Conservation (phyloP, 345 rosid genomes). For the Sonneratia caseolaris region DNA sequence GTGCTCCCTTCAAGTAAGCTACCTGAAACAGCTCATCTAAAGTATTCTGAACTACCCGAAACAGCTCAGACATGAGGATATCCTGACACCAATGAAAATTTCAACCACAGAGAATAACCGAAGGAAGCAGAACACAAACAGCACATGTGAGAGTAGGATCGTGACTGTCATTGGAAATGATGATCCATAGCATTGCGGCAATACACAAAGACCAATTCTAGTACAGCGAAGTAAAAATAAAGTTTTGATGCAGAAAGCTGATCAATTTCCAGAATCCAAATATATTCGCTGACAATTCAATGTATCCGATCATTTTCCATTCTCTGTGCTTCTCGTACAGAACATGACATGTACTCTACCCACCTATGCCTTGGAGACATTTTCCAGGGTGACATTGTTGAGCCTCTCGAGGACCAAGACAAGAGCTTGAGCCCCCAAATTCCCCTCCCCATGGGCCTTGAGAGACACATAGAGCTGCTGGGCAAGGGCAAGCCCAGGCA, state of each 20-base stretch:
- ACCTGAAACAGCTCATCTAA: no score
- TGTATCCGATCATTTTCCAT: not conserved
- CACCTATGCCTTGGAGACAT: not conserved
- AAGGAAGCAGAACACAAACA: no score
- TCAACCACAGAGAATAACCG: no score
- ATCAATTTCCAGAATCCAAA: not conserved
- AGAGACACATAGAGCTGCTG: slow-evolving; percentile 89
- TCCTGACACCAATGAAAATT: no score
- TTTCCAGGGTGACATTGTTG: slow-evolving; percentile 46
- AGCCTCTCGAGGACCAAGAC: slow-evolving; percentile 80
- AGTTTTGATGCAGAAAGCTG: not conserved
- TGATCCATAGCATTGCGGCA: slow-evolving; percentile 11
- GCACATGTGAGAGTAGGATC: no score
- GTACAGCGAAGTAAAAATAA: not conserved
- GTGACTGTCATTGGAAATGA: slow-evolving; percentile 4
- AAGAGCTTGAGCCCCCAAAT: slow-evolving; percentile 71
- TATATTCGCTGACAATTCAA: not conserved
- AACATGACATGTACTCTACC: not conserved
- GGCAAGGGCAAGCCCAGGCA: slow-evolving; percentile 79
- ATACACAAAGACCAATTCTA: not conserved
- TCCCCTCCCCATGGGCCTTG: slow-evolving; percentile 79
- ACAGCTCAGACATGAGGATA: no score
- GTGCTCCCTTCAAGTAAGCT: no score
- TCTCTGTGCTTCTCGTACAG: not conserved
- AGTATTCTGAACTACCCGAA: no score